phyloP scores from a whole-genome alignment of 2,329 filamentous ascomycete species.

The Alternaria viburni region DNA sequence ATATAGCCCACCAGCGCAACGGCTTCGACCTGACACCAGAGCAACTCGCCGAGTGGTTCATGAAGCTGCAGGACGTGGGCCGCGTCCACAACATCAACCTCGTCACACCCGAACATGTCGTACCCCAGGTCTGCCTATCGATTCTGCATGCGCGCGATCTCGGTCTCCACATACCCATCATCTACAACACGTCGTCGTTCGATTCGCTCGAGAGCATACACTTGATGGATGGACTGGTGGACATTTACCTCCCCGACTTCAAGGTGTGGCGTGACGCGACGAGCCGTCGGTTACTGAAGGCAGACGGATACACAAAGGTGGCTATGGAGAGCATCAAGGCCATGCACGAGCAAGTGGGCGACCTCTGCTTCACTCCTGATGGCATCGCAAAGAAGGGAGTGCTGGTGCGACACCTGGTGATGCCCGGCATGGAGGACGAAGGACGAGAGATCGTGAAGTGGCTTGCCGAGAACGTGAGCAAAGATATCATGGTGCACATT shows the following conservation, averaged over 20 bases:
- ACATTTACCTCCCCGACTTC: slow-evolving; percentile 89
- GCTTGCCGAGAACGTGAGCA: slow-evolving; percentile 74
- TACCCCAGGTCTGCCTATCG: slow-evolving; percentile 79
- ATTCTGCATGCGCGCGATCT: slow-evolving; percentile 75
- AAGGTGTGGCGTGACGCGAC: slow-evolving; percentile 76
- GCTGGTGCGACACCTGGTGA: slow-evolving; percentile 79
- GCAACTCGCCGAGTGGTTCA: slow-evolving; percentile 79
- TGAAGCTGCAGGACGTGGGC: slow-evolving; percentile 82
- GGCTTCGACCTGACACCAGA: slow-evolving; percentile 81
- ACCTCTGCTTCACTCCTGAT: slow-evolving; percentile 81
- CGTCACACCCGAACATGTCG: slow-evolving; percentile 85
- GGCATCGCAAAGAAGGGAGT: slow-evolving; percentile 81
- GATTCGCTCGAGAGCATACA: slow-evolving; percentile 75
- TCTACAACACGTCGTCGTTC: slow-evolving; percentile 86
- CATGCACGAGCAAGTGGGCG: slow-evolving; percentile 83
- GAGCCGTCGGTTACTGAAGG: slow-evolving; percentile 76
- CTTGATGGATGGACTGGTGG: slow-evolving; percentile 78
- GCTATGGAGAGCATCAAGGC: slow-evolving; percentile 78
- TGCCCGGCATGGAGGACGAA: slow-evolving; percentile 80
- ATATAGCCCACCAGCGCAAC: slow-evolving; percentile 82
- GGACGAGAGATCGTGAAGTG: slow-evolving; percentile 76
- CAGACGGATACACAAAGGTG: slow-evolving; percentile 73
- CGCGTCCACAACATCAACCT: slow-evolving; percentile 89
- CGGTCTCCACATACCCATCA: slow-evolving; percentile 73
- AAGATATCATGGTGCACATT: slow-evolving; percentile 80